Evolutionary conservation across 495 filamentous ascomycete genomes (phyloP).

Genomic region (Bacidia gigantensis): DNA sequence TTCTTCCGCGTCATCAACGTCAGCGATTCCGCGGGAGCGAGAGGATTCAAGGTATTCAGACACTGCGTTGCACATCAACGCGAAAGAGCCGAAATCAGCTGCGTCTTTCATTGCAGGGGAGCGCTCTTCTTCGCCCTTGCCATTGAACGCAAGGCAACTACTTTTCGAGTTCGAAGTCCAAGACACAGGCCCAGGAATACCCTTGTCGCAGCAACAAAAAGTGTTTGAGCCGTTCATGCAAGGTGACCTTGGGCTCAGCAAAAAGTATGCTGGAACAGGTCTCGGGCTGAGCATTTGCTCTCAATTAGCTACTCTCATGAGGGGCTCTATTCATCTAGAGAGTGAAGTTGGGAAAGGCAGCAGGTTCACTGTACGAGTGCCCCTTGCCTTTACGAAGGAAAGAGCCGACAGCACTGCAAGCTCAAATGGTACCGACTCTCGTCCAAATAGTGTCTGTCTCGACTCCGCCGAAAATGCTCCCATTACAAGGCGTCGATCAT

Average conservation of each 20-base stretch:
- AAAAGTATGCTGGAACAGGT: slow-evolving; percentile 86
- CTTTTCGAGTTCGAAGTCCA: slow-evolving; percentile 78
- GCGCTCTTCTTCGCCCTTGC: slow-evolving; percentile 46
- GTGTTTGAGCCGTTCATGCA: slow-evolving; percentile 95
- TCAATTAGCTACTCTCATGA: slow-evolving; percentile 74
- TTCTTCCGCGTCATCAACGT: slow-evolving; percentile 19
- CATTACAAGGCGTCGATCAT: slow-evolving; percentile 10
- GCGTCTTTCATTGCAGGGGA: slow-evolving; percentile 37
- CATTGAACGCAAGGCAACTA: slow-evolving; percentile 41
- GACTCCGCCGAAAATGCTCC: slow-evolving; percentile 9
- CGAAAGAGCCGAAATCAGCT: slow-evolving; percentile 38
- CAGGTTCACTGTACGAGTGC: slow-evolving; percentile 72
- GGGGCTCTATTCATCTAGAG: slow-evolving; percentile 55
- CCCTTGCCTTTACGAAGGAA: slow-evolving; percentile 62
- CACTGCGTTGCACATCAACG: slow-evolving; percentile 42
- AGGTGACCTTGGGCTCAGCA: slow-evolving; percentile 74
- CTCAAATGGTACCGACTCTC: slow-evolving; percentile 17
- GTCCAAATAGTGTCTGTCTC: slow-evolving; percentile 18
- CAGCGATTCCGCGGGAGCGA: slow-evolving; percentile 10
- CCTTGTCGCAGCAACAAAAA: slow-evolving; percentile 54
- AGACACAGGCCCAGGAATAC: slow-evolving; percentile 86
- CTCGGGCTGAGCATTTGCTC: slow-evolving; percentile 79
- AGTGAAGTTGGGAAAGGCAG: slow-evolving; percentile 65
- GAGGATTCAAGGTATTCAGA: slow-evolving; percentile 16
- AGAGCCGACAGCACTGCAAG: slow-evolving; percentile 40